Evolutionary conservation across 2,329 filamentous ascomycete species (phyloP), one percentile per base, ranked within the genome.

Genomic region (Teratosphaeriaceae sp.): DNA sequence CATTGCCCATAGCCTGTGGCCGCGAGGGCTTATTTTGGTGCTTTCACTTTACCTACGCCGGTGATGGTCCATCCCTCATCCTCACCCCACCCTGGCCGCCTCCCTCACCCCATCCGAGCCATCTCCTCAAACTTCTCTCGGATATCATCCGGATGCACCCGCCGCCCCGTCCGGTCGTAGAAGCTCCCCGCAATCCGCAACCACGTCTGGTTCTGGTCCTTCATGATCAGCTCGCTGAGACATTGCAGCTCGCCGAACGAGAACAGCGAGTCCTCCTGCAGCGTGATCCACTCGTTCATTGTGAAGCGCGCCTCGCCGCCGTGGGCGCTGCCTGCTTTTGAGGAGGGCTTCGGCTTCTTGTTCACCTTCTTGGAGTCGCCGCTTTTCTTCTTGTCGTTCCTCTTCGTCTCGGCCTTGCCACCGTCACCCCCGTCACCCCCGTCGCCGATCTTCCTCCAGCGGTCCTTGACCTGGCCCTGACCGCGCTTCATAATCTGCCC

Each of bases 131-230:
- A 61, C 55, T 69, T 72, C 47, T 65, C 61, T 50, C 63, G 58
- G 24, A 73, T 62, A 18, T 69, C 63, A 3, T 69, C 63, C 1
- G 68, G 62, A 48, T 66, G 61, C 20, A 75, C 50, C 3, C 61
- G 57, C 30, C 70, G 61, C 2, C 72, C 72, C 1, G 71, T 76
- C 56, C 66, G 66, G 42, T 74, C 70, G 42, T 61, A 67, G 60
- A 76, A 76, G 19, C 61, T 58, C 40, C 65, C 67, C 36, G 69
- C 67, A 2, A 77, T 59, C 4, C 67, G 56, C 12, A 68, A 47
- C 73, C 73, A 77, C 31, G 66, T 65, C 49, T 65, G 65, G 57
- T 42, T 36, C 22, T 40, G 26, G 50, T 73, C 72, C 35, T 63
- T 59, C 40, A 63, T 59, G 29, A 73, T 57, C 19, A 75, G 61